These are phyloP conservation scores for Colletotrichum zoysiae DNA, from an alignment of 2,329 filamentous ascomycete species.

Conservation along the genomic window DNA sequence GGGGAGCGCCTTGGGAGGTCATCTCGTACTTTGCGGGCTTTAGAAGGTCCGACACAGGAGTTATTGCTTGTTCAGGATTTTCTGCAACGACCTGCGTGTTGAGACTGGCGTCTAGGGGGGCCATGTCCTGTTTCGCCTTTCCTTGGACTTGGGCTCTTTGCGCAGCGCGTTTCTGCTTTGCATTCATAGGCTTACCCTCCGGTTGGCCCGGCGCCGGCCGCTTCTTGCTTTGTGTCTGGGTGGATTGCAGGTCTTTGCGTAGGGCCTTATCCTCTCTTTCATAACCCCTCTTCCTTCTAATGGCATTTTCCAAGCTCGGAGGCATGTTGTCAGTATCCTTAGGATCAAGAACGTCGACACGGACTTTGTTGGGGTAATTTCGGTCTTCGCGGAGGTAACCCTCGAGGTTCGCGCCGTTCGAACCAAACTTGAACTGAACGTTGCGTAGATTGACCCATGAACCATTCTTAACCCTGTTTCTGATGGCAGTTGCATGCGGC, in stretches of 20 bases:
- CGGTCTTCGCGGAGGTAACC: conserved; percentile 77
- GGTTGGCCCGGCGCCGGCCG: conserved; percentile 34
- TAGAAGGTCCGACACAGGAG: conserved; percentile 56
- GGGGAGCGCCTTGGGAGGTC: conserved; percentile 54
- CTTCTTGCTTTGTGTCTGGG: conserved; percentile 41
- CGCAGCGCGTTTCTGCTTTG: conserved; percentile 44
- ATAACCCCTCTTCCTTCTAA: conserved; percentile 76
- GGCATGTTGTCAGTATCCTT: conserved; percentile 59
- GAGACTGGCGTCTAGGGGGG: conserved; percentile 48
- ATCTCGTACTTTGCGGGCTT: conserved; percentile 56
- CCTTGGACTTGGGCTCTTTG: conserved; percentile 25
- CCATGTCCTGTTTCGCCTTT: conserved; percentile 44
- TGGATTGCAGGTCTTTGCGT: conserved; percentile 51
- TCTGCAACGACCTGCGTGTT: conserved; percentile 63
- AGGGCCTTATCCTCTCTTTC: conserved; percentile 60
- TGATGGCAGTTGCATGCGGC: conserved; percentile 72
- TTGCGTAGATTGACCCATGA: conserved; percentile 78
- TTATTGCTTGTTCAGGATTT: conserved; percentile 52
- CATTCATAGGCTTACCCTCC: conserved; percentile 41
- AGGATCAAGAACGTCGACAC: conserved; percentile 65
- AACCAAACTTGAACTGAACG: conserved; percentile 74
- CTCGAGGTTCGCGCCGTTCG: conserved; percentile 71
- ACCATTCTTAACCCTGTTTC: conserved; percentile 66
- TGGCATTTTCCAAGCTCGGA: conserved; percentile 66
- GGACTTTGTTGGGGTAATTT: conserved; percentile 58